Percentiles rank a stretch among this genome's conserved stretches.
phyloP scores from a whole-genome alignment of 139 green algal species.

The Dunaliella sp. region DNA sequence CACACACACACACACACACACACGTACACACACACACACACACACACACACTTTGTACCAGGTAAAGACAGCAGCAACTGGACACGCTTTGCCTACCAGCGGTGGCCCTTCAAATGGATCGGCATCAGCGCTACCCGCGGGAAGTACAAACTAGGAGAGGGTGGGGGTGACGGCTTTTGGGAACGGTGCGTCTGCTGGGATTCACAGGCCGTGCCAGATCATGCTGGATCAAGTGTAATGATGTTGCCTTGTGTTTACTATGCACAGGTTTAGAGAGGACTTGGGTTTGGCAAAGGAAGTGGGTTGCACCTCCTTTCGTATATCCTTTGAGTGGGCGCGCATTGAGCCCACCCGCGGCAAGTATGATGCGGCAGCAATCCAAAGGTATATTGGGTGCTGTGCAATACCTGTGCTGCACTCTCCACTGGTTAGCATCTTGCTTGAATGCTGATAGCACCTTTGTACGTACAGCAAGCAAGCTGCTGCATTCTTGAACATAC shows the following conservation, averaged over 20 bases:
- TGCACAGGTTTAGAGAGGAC: conserved; percentile 59
- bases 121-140: neutral
- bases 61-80: neutral
- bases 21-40: neutral
- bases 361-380: conserved; percentile 62
- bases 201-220: neutral
- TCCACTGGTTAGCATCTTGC: too few relatives aligned
- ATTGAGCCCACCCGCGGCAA: conserved; percentile 27
- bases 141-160: neutral
- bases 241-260: neutral
- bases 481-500: too few relatives aligned
- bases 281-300: conserved; percentile 42
- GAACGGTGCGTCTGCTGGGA: neutral
- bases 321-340: conserved; percentile 27
- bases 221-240: neutral
- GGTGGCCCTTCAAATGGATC: neutral
- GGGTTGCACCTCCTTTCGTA: conserved; percentile 19
- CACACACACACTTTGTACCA: neutral
- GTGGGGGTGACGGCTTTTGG: conserved; percentile 6
- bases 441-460: too few relatives aligned
- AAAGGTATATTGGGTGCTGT: too few relatives aligned
- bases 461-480: too few relatives aligned
- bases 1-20: neutral
- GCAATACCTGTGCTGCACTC: too few relatives aligned
- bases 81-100: neutral